Conservation (phyloP, 805 yeast genomes). For the Candida anglica region DNA sequence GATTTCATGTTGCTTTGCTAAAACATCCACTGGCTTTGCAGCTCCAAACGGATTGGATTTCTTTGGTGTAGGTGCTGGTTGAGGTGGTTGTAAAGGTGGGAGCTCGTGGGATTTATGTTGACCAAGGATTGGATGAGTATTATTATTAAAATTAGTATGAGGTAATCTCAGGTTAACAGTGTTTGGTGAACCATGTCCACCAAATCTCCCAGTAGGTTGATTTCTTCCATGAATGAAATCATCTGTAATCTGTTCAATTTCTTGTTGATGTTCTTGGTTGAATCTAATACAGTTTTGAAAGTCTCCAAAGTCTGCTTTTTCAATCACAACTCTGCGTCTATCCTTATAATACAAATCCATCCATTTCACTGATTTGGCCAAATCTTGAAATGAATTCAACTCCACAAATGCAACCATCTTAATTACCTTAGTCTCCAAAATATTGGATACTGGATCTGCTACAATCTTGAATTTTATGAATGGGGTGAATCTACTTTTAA, state of each 20-base stretch:
- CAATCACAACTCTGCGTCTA: slow-evolving; percentile 34
- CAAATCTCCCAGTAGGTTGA: neutral
- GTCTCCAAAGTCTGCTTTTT: slow-evolving; percentile 37
- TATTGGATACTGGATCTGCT: slow-evolving; percentile 44
- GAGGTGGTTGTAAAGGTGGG: slow-evolving; percentile 6
- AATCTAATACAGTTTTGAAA: slow-evolving; percentile 37
- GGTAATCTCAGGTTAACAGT: neutral
- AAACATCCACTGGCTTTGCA: slow-evolving; percentile 82
- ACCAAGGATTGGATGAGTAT: neutral
- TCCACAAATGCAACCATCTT: slow-evolving; percentile 66
- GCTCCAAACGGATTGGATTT: slow-evolving; percentile 74
- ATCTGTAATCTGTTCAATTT: slow-evolving; percentile 25
- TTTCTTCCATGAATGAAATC: slow-evolving; percentile 12
- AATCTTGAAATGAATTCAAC: slow-evolving; percentile 44
- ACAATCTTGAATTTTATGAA: slow-evolving; percentile 58
- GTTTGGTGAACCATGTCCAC: slow-evolving; percentile 1
- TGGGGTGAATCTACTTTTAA: slow-evolving; percentile 57
- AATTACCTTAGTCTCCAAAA: slow-evolving; percentile 31
- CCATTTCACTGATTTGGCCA: slow-evolving; percentile 61
- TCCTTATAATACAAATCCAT: slow-evolving; percentile 50
- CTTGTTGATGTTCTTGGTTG: slow-evolving; percentile 30
- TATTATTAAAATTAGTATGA: neutral
- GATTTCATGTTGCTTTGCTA: slow-evolving; percentile 59
- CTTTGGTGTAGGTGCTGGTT: slow-evolving; percentile 21
- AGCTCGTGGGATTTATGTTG: slow-evolving; percentile 2